Conservation (phyloP, 1,284 basidiomycete species). For the Cystobasidiaceae sp. region DNA sequence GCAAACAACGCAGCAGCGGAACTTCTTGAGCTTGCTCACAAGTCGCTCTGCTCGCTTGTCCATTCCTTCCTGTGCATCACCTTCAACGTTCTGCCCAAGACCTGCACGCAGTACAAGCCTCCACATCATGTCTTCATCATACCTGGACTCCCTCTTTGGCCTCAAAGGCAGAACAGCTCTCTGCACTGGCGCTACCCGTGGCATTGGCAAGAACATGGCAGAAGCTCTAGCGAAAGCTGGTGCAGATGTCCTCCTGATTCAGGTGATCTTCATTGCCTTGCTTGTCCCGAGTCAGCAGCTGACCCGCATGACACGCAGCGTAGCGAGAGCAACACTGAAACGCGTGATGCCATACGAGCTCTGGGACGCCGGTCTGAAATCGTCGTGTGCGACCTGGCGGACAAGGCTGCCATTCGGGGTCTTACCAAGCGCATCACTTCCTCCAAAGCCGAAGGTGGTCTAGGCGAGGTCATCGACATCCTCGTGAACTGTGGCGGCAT, state of each 20-base stretch:
- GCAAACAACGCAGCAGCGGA: too few relatives aligned
- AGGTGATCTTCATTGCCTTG: too few relatives aligned
- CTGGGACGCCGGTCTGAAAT: constrained; percentile 52
- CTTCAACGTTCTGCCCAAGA: too few relatives aligned
- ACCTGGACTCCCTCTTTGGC: constrained; percentile 45
- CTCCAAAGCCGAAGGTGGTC: constrained; percentile 52
- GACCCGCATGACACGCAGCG: too few relatives aligned
- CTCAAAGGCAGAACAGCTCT: constrained; percentile 51
- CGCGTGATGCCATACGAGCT: constrained; percentile 58
- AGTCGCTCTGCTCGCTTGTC: too few relatives aligned
- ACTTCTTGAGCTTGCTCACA: too few relatives aligned
- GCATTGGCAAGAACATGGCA: constrained; percentile 47
- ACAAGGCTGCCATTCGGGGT: constrained; percentile 60
- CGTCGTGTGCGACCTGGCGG: constrained; percentile 69
- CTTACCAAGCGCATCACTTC: constrained; percentile 48
- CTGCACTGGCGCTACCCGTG: constrained; percentile 40
- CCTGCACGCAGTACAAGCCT: neutral
- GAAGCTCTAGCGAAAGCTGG: constrained; percentile 57
- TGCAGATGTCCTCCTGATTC: constrained; percentile 66
- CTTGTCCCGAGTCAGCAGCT: too few relatives aligned
- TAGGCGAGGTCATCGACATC: constrained; percentile 66
- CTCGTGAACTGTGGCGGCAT: constrained; percentile 94
- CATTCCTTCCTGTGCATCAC: too few relatives aligned
- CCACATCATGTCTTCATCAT: constrained; percentile 3
- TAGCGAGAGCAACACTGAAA: constrained; percentile 46